These are phyloP conservation scores for Coemansia sp. DNA, from an alignment of 192 early-diverging fungal species.

Conservation along the genomic window DNA sequence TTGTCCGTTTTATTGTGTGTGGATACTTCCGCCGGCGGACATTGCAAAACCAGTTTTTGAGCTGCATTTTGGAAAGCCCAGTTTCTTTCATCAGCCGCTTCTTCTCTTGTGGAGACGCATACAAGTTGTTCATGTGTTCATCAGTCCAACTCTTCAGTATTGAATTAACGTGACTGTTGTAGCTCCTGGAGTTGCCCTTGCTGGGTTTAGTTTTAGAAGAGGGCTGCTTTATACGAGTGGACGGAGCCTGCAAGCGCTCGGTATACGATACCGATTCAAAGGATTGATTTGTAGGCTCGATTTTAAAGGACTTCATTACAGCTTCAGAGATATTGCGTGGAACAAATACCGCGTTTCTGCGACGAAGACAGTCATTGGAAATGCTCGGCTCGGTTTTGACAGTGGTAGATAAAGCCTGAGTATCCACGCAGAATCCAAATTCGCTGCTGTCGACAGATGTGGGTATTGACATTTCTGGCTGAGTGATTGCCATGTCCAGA, in stretches of 20 bases:
- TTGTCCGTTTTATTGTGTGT: conserved; percentile 8
- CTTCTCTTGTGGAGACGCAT: conserved; percentile 31
- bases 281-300: not conserved
- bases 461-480: not conserved
- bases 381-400: not conserved
- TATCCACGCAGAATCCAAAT: not conserved
- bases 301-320: not conserved
- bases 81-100: conserved; percentile 30
- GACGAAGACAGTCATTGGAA: not conserved
- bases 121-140: conserved; percentile 21
- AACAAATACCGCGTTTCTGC: conserved; percentile 30
- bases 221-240: not conserved
- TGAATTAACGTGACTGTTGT: conserved; percentile 13
- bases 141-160: conserved; percentile 33
- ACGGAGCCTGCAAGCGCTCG: not conserved
- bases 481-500: not conserved
- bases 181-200: conserved; percentile 17
- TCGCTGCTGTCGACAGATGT: not conserved
- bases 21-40: conserved; percentile 41
- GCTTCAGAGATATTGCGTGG: conserved; percentile 17
- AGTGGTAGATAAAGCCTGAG: not conserved
- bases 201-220: not conserved
- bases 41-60: conserved; percentile 55
- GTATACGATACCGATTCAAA: not conserved
- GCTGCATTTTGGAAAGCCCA: conserved; percentile 44